Evolutionary conservation across 1,284 basidiomycete genomes (phyloP), one percentile per base, ranked within the genome.

Genomic region (Pyrrhoderma lamaoense): DNA sequence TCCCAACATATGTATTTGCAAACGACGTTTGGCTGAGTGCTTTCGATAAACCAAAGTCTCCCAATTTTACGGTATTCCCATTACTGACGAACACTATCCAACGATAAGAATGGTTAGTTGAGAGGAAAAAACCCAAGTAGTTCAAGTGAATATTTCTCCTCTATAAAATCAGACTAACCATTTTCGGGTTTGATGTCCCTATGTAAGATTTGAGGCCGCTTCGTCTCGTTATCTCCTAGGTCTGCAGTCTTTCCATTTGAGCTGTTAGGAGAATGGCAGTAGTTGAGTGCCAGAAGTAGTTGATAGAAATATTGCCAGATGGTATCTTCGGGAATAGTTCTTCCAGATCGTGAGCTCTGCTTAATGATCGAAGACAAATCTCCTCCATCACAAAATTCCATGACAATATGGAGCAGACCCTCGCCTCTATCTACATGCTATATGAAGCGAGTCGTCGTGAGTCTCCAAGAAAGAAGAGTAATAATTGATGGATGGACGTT

Each of bases 1-100:
- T 98, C 89, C 95, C 94, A 57, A 98, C 95, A 58, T 97, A 99
- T 23, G 95, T 99, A 60, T 85, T 91, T 5, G 95, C 93, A 61
- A 98, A 95, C 53, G 79, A 85, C 0, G 89, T 82, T 56, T 88
- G 85, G 0, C 83, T 74, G 58, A 98, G 84, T 27, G 93, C 90
- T 64, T 98, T 97, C 35, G 89, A 92, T 16, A 99, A 70, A 0
- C 95, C 95, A 70, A 98, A 98, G 67, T 99, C 95, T 25, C 95
- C 94, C 0, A 98, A 77, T 66, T 98, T 98, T 52, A 96, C 86
- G 19, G 76, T 78, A 61, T 85, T 82, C 45, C 73, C 73, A 55
- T 84, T 81, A 59, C 90, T 86, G 36, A 95, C 75, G 61, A 95
- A 95, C 0, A 95, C 91, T 91, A 57, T 1, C 22, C 8, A 14